A percentile compares a stretch with the other conserved stretches of the same genome.
Evolutionary conservation across 2,329 filamentous ascomycete species (phyloP).

Genomic region (Cordyceps cicadae): DNA sequence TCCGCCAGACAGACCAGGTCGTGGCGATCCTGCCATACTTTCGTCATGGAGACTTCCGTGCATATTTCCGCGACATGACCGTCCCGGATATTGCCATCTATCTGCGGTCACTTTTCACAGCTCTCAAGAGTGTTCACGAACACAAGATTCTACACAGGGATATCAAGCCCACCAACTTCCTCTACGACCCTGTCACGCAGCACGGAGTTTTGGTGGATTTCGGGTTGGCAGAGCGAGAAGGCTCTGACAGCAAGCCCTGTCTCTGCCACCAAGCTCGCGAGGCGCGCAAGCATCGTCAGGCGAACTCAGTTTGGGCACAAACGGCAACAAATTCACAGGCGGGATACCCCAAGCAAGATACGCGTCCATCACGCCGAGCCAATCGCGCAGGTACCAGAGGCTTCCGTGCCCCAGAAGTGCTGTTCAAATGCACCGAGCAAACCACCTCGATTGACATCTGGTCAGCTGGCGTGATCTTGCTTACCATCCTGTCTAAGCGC

Average conservation of each 20-base stretch:
- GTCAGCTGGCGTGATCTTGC: slow-evolving; percentile 91
- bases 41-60: slow-evolving; percentile 86
- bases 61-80: slow-evolving; percentile 87
- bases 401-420: slow-evolving; percentile 90
- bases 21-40: slow-evolving; percentile 94
- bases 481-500: slow-evolving; percentile 85
- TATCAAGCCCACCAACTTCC: slow-evolving; percentile 96
- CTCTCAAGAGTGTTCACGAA: slow-evolving; percentile 73
- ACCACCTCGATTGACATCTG: slow-evolving; percentile 93
- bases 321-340: slow-evolving; percentile 41
- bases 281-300: slow-evolving; percentile 52
- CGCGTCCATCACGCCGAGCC: slow-evolving; percentile 76
- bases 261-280: slow-evolving; percentile 62
- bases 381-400: slow-evolving; percentile 93
- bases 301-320: slow-evolving; percentile 50
- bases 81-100: slow-evolving; percentile 83
- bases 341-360: slow-evolving; percentile 85
- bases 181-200: slow-evolving; percentile 74
- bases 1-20: slow-evolving; percentile 88
- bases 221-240: slow-evolving; percentile 82
- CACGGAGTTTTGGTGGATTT: slow-evolving; percentile 97
- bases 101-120: slow-evolving; percentile 79
- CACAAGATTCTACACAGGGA: slow-evolving; percentile 85
- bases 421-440: slow-evolving; percentile 95
- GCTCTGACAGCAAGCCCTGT: slow-evolving; percentile 70